Evolutionary conservation across 2,329 filamentous ascomycete species (phyloP), one percentile per base, ranked within the genome.

Genomic region (Lecanicillium sp.): DNA sequence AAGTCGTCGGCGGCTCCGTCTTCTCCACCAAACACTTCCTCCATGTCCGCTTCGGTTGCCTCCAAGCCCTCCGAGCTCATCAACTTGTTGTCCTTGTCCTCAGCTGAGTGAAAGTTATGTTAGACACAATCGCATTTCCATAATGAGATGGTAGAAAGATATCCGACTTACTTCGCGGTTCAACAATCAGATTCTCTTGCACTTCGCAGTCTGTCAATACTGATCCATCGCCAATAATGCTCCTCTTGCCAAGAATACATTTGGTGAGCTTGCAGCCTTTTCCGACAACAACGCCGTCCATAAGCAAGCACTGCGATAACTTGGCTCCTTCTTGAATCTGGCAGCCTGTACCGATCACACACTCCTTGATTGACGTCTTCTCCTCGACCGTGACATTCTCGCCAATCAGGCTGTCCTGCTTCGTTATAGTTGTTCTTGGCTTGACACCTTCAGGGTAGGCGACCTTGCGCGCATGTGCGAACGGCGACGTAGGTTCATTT

Each of bases 281-380:
- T 12, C 87, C 89, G 11, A 98, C 74, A 7, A 86, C 80, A 1
- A 86, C 89, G 4, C 87, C 87, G 44, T 97, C 90, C 87, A 97
- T 96, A 15, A 97, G 66, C 34, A 97, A 62, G 60, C 90, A 97
- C 47, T 89, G 77, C n/a, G 79, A 81, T 32, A 98, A 64, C 48
- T 89, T 85, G 20, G 84, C 87, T n/a, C 88, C 87, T 49, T 83
- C 80, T 45, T 81, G 80, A 47, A 98, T 90, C 51, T 85, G 82
- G 58, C 87, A 94, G 50, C 87, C 87, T 4, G 86, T 79, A 3
- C 92, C 92, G 29, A 98, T 78, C 20, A 96, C 87, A 28, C 74
- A 84, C 60, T 95, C 87, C 60, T 95, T 96, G 64, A 98, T 84
- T n/a, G 88, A 84, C 17, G 79, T 82, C 58, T 90, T 90, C 51